Base-by-base conservation (phyloP, 345 rosid species). In the Ailanthus altissimus region DNA sequence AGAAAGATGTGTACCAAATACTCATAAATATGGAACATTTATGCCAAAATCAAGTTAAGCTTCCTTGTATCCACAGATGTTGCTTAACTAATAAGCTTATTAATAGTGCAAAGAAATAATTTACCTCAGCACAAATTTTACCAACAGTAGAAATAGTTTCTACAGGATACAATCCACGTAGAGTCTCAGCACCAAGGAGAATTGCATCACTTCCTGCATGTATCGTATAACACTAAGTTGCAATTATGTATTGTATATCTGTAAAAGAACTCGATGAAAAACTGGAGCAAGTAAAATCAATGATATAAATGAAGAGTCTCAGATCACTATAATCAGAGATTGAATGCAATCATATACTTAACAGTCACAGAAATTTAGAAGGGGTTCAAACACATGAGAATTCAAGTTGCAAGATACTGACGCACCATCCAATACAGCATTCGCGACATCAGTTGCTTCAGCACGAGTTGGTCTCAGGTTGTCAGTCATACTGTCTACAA, bases 391-490 rank as follows among this genome's bases (percentile, higher is more conserved):
- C 38, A 66, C 14, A 78, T 46, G 73, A 58, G 25, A 40, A 14
- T 46, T 7, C 20, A 64, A n/a, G 56, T 12, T 21, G 73, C 9
- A 67, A 66, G 49, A 69, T 18, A 43, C 42, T 53, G 12, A 77
- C 84, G 25, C 75, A 94, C 98, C 99, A 80, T 93, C 99, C 73
- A 95, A 84, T 56, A 95, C 99, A 76, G 99, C 99, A 86, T 95
- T 95, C 58, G 99, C 99, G 80, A 95, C 99, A 87, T 95, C 98
- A 80, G 99, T 95, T 74, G 99, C 98, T 81, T 95, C 98, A 16
- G 99, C 99, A 84, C 98, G 98, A 79, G 98, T 93, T 80, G 97
- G 99, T 67, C 98, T 84, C 79, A 95, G 84, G 83, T 95, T 95
- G 84, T 86, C 93, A 51, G 98, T 95, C 99, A 95, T 95, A 83